A percentile compares a stretch with the other conserved stretches of the same genome.
Evolutionary conservation across 306 rosid genomes (phyloP).

Genomic region (Prunus kanzakura): DNA sequence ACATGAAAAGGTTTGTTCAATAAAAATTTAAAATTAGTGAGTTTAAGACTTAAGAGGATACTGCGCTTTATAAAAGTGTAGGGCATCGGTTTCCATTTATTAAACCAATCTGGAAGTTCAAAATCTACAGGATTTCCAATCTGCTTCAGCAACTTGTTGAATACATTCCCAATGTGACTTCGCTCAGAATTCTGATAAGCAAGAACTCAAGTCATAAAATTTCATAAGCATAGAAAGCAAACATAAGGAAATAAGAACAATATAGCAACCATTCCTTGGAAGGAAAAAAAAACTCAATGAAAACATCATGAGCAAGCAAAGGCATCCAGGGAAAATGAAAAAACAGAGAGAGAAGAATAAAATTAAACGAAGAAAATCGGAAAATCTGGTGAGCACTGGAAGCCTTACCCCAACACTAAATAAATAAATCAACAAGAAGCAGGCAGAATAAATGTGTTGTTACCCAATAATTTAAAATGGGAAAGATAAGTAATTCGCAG

Average conservation of each 20-base stretch:
- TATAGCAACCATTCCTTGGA: neutral
- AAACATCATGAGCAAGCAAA: neutral
- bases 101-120: slow-evolving; percentile 76
- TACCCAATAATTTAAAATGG: neutral
- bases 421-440: neutral
- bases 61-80: slow-evolving; percentile 83
- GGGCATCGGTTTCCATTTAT: slow-evolving; percentile 51
- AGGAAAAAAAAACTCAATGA: neutral
- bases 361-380: neutral
- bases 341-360: neutral
- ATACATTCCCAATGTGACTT: slow-evolving; percentile 46
- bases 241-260: neutral
- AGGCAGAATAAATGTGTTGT: neutral
- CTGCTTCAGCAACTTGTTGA: slow-evolving; percentile 69
- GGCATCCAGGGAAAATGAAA: neutral
- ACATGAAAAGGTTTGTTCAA: neutral
- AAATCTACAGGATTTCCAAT: slow-evolving; percentile 76
- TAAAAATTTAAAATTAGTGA: neutral
- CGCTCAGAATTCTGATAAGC: slow-evolving; percentile 59
- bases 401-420: neutral
- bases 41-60: slow-evolving; percentile 51
- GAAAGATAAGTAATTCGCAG: neutral
- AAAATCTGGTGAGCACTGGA: neutral
- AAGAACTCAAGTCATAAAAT: slow-evolving; percentile 19
- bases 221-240: neutral